phyloP scores from a whole-genome alignment of 371 early-diverging fungal species.

The Mortierella sp. region DNA sequence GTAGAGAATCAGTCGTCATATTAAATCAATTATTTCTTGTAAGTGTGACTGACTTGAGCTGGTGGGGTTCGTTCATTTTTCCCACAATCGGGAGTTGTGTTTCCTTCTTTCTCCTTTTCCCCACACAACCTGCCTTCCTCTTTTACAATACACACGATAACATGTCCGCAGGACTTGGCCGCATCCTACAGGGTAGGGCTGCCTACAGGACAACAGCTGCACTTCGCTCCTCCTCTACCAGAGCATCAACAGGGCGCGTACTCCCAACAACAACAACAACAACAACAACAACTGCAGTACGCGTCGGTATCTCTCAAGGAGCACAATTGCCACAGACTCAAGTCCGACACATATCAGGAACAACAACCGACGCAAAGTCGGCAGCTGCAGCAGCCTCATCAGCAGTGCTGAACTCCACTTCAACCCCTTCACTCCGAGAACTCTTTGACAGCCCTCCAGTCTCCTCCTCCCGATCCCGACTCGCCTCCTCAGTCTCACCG shows the following conservation, averaged over 20 bases:
- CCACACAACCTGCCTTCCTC: not conserved
- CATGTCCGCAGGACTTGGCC: conserved; percentile 44
- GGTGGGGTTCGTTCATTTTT: not conserved
- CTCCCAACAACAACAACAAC: not conserved
- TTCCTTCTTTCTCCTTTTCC: not conserved
- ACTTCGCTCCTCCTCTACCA: not conserved
- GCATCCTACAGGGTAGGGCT: conserved; percentile 17
- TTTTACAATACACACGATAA: not conserved
- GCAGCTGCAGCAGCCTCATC: conserved; percentile 7
- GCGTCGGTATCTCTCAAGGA: not conserved
- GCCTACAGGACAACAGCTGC: conserved; percentile 25
- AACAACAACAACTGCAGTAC: not conserved
- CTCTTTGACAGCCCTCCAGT: conserved; percentile 45
- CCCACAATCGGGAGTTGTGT: not conserved
- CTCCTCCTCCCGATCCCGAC: conserved; percentile 25
- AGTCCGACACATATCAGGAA: conserved; percentile 14
- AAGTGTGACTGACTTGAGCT: not conserved
- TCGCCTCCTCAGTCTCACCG: conserved; percentile 21
- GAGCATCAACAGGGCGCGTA: not conserved
- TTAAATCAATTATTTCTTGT: not conserved
- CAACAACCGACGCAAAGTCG: conserved; percentile 13
- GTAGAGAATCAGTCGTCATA: not conserved
- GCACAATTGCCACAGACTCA: conserved; percentile 1
- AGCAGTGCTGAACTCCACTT: conserved; percentile 4
- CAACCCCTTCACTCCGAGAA: conserved; percentile 32